Evolutionary conservation across 306 rosid species (phyloP).

Genomic region (Cyamopsis tetragonoloba): DNA sequence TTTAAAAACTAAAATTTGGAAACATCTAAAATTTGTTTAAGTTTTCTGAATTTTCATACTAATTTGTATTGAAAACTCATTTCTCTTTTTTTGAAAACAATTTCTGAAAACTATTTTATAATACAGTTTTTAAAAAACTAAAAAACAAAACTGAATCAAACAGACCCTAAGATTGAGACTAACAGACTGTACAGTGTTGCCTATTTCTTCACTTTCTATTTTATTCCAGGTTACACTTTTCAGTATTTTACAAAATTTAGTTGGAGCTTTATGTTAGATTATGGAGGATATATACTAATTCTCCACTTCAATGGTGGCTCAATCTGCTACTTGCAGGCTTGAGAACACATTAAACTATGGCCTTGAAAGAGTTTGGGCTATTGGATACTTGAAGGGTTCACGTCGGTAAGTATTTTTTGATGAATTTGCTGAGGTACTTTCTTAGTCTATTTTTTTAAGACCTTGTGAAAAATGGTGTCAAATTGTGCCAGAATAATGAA

Average conservation of each 20-base stretch:
- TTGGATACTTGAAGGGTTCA: slow-evolving; percentile 92
- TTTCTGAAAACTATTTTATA: too few relatives aligned
- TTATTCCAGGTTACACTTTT: neutral
- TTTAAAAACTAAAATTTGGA: too few relatives aligned
- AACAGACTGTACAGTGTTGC: neutral
- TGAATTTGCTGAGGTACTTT: neutral
- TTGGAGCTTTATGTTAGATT: neutral
- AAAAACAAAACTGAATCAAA: too few relatives aligned
- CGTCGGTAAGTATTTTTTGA: slow-evolving; percentile 63
- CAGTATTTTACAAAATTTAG: neutral
- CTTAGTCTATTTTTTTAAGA: neutral
- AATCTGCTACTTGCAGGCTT: slow-evolving; percentile 57
- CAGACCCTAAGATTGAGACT: slow-evolving; percentile 19
- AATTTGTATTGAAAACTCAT: too few relatives aligned
- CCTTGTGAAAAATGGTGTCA: neutral
- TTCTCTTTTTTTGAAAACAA: too few relatives aligned
- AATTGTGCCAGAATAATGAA: slow-evolving; percentile 15
- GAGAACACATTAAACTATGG: slow-evolving; percentile 95
- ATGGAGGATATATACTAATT: neutral
- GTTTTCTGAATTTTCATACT: too few relatives aligned
- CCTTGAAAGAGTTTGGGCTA: slow-evolving; percentile 98
- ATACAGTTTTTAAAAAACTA: too few relatives aligned
- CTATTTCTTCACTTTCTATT: slow-evolving; percentile 1
- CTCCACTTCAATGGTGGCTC: slow-evolving; percentile 12
- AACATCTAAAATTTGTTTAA: too few relatives aligned